Evolutionary conservation across 805 yeast genomes (phyloP).

Genomic region (Wickerhamomyces strasburgensis): DNA sequence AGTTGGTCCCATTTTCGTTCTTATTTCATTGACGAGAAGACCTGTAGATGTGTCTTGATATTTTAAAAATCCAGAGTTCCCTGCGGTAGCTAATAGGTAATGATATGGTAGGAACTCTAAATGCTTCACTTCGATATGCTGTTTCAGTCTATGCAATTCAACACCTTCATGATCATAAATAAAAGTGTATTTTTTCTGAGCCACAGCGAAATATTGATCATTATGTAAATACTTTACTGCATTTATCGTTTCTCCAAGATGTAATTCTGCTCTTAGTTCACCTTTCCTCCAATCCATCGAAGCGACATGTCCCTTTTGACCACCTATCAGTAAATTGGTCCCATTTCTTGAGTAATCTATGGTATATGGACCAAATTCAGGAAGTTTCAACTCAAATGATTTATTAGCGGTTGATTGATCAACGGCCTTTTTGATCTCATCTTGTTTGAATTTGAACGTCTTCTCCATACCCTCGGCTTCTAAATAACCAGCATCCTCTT

Average conservation of each 20-base stretch:
- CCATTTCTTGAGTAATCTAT: constrained; percentile 86
- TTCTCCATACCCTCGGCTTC: constrained; percentile 95
- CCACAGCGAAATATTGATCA: constrained; percentile 92
- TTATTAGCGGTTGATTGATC: constrained; percentile 74
- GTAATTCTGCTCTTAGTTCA: constrained; percentile 69
- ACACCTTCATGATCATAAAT: constrained; percentile 88
- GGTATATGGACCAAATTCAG: constrained; percentile 81
- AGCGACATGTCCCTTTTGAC: constrained; percentile 92
- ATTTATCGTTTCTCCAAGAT: constrained; percentile 82
- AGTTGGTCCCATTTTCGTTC: constrained; percentile 89
- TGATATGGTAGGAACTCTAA: constrained; percentile 92
- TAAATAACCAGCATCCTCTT: constrained; percentile 79
- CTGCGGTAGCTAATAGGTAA: constrained; percentile 80
- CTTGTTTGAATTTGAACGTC: constrained; percentile 80
- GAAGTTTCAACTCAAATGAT: constrained; percentile 64
- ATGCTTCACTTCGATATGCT: constrained; percentile 79
- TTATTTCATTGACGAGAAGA: constrained; percentile 69
- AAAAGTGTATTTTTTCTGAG: constrained; percentile 91
- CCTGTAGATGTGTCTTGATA: constrained; percentile 97
- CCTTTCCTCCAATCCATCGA: constrained; percentile 95
- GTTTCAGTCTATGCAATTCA: constrained; percentile 87
- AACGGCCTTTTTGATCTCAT: constrained; percentile 69
- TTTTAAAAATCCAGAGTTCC: constrained; percentile 81
- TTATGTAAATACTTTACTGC: constrained; percentile 89
- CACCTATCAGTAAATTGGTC: constrained; percentile 76